Percentiles rank a stretch among this genome's conserved stretches.
These are phyloP conservation scores for Domatiomyces globalis DNA, from an alignment of 2,329 filamentous ascomycete genomes.

Conservation along the genomic window DNA sequence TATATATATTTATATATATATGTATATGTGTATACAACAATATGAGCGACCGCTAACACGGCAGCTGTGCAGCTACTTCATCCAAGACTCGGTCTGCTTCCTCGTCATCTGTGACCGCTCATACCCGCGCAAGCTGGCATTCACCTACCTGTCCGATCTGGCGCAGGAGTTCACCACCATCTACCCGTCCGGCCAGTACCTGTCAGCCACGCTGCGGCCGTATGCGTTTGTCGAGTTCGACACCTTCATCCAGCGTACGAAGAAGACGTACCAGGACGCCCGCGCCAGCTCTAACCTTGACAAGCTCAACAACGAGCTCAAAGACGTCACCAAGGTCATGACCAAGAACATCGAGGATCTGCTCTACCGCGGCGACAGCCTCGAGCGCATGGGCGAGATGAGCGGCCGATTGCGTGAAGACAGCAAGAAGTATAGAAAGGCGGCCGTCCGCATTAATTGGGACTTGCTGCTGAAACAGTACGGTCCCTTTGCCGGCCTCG, in stretches of 20 bases:
- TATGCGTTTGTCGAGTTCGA: constrained; percentile 98
- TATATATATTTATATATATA: too few species aligned
- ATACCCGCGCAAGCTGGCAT: constrained; percentile 95
- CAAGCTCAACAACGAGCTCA: constrained; percentile 89
- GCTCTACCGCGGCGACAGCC: constrained; percentile 80
- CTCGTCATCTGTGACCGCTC: constrained; percentile 84
- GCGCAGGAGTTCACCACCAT: constrained; percentile 78
- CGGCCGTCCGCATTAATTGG: constrained; percentile 95
- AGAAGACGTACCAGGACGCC: constrained; percentile 84
- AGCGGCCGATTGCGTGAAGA: constrained; percentile 78
- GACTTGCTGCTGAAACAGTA: constrained; percentile 86
- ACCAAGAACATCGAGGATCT: constrained; percentile 99
- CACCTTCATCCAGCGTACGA: constrained; percentile 85
- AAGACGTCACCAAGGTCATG: constrained; percentile 98
- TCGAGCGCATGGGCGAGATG: constrained; percentile 96
- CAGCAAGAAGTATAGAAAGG: constrained; percentile 82
- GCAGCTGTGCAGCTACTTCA: constrained; percentile 52
- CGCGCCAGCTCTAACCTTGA: constrained; percentile 85
- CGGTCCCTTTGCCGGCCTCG: constrained; percentile 72
- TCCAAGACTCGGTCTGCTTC: constrained; percentile 73
- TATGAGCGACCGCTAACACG: constrained; percentile 1
- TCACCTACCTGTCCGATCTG: constrained; percentile 93
- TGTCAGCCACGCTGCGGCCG: constrained; percentile 61
- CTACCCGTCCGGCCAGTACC: constrained; percentile 61
- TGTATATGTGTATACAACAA: neutral